phyloP scores from a whole-genome alignment of 2,329 filamentous ascomycete genomes.

The Aspergillus ochraceoroseus region DNA sequence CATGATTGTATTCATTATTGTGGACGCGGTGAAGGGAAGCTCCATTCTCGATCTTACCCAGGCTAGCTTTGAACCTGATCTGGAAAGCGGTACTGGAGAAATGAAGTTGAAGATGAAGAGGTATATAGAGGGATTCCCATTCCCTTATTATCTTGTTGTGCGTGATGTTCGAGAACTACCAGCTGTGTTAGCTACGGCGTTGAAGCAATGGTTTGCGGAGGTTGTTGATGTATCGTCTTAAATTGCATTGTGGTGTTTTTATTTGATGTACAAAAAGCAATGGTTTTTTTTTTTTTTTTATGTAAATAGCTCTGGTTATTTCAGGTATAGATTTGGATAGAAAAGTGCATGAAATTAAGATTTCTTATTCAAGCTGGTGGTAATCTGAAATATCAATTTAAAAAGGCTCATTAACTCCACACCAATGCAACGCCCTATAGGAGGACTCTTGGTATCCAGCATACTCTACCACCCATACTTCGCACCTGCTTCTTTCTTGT shows the following conservation, averaged over 20 bases:
- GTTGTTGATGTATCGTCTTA: conserved; percentile 49
- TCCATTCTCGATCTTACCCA: conserved; percentile 81
- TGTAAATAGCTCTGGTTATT: conserved; percentile 10
- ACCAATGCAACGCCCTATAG: no score
- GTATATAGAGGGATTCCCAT: conserved; percentile 94
- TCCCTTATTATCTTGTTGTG: conserved; percentile 94
- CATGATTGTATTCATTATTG: conserved; percentile 97
- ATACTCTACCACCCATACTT: conserved; percentile 71
- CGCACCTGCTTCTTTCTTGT: conserved; percentile 73
- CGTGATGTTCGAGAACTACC: conserved; percentile 88
- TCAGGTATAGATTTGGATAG: conserved; percentile 9
- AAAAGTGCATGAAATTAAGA: not conserved
- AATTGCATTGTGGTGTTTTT: conserved; percentile 9
- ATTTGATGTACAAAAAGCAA: conserved; percentile 7
- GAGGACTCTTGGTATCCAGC: no score
- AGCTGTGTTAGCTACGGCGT: conserved; percentile 73
- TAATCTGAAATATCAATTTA: conserved; percentile 5
- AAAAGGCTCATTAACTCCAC: no score
- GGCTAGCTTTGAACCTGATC: conserved; percentile 71
- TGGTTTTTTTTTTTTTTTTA: conserved; percentile 19
- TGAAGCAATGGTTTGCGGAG: conserved; percentile 93
- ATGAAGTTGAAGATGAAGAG: conserved; percentile 72
- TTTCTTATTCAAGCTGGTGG: not conserved
- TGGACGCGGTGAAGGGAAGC: conserved; percentile 60
- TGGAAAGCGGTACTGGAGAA: conserved; percentile 53